phyloP scores from a whole-genome alignment of 192 early-diverging fungal species.

The Pilobolus umbonatus region DNA sequence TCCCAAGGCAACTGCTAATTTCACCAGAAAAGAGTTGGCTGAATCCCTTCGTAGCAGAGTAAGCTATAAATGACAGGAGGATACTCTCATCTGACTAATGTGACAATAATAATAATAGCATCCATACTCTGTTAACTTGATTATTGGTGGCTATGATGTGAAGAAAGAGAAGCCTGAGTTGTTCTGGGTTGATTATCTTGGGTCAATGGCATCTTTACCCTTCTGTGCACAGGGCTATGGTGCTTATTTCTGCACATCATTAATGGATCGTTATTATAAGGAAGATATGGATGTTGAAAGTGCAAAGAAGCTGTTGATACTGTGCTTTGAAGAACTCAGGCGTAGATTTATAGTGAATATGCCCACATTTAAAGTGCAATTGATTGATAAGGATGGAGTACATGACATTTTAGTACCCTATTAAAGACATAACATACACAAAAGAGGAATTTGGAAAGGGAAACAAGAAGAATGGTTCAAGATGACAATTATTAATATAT shows the following conservation, averaged over 20 bases:
- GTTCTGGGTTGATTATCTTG: conserved; percentile 93
- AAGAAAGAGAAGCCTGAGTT: conserved; percentile 69
- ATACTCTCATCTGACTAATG: not conserved
- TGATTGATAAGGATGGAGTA: conserved; percentile 86
- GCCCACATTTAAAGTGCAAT: conserved; percentile 78
- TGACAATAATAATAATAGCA: conserved; percentile 46
- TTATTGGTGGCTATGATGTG: conserved; percentile 81
- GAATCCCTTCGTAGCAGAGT: conserved; percentile 78
- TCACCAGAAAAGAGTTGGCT: conserved; percentile 82
- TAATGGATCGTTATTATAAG: conserved; percentile 91
- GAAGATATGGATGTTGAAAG: conserved; percentile 78
- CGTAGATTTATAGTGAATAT: conserved; percentile 82
- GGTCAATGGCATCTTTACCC: conserved; percentile 68
- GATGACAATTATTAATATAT: no score
- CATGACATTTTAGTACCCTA: conserved; percentile 53
- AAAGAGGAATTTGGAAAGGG: not conserved
- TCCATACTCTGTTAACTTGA: conserved; percentile 83
- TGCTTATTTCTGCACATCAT: conserved; percentile 83
- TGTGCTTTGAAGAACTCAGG: conserved; percentile 82
- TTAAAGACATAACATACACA: conserved; percentile 14
- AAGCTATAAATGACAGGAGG: conserved; percentile 1
- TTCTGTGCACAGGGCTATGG: conserved; percentile 92
- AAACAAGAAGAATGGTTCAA: not conserved
- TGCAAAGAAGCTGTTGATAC: conserved; percentile 73
- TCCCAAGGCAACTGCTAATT: conserved; percentile 74